Evolutionary conservation across 352 stramenopile species (phyloP).

Genomic region (Phytophthora vignae): DNA sequence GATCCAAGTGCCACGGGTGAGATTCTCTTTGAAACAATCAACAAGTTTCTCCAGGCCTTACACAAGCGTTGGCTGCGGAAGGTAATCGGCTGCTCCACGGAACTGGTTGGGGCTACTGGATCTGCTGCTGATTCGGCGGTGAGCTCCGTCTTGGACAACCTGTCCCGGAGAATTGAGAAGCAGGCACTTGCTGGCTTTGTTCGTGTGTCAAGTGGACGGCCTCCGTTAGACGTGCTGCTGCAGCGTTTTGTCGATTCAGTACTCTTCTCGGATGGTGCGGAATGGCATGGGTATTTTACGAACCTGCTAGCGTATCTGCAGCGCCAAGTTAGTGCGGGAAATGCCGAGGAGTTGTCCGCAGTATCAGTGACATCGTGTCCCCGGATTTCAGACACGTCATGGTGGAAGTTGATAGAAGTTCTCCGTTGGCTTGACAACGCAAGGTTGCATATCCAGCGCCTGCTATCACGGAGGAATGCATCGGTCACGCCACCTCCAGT

Average conservation of each 20-base stretch:
- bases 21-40: slow-evolving; percentile 24
- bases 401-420: slow-evolving; percentile 23
- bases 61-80: slow-evolving; percentile 31
- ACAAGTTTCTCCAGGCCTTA: slow-evolving; percentile 20
- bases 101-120: not conserved
- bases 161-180: slow-evolving; percentile 23
- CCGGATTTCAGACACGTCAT: slow-evolving; percentile 6
- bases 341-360: slow-evolving; percentile 24
- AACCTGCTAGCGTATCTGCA: slow-evolving; percentile 29
- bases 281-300: slow-evolving; percentile 26
- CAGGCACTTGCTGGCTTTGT: slow-evolving; percentile 22
- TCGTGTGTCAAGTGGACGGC: slow-evolving; percentile 20
- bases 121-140: not conserved
- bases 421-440: slow-evolving; percentile 27
- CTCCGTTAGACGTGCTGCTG: slow-evolving; percentile 22
- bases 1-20: slow-evolving; percentile 11
- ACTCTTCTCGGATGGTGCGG: slow-evolving; percentile 14
- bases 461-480: slow-evolving; percentile 29
- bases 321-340: slow-evolving; percentile 20
- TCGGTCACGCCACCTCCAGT: slow-evolving; percentile 5
- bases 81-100: slow-evolving; percentile 28
- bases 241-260: slow-evolving; percentile 32
- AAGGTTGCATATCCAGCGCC: slow-evolving; percentile 22
- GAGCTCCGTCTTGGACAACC: not conserved
- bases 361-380: slow-evolving; percentile 17